Conservation (phyloP, 2,329 filamentous ascomycete species). For the Acephala macrosclerotiorum region DNA sequence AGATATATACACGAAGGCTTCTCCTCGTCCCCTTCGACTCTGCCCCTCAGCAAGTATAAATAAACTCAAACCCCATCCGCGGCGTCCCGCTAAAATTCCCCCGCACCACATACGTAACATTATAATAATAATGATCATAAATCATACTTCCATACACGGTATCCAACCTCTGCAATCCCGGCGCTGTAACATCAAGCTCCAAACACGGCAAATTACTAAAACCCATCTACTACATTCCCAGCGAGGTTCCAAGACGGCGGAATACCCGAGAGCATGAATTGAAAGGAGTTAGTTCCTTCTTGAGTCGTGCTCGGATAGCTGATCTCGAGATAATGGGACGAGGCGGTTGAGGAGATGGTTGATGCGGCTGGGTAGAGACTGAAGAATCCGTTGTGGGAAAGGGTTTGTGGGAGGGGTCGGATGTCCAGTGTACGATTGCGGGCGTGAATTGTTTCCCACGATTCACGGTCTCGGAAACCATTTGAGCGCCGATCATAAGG, state of each 20-base stretch:
- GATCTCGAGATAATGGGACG: slow-evolving; percentile 44
- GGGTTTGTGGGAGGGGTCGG: slow-evolving; percentile 48
- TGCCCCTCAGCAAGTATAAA: slow-evolving; percentile 42
- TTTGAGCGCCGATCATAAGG: slow-evolving; percentile 52
- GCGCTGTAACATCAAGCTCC: slow-evolving; percentile 47
- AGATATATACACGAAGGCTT: neutral
- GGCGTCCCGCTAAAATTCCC: slow-evolving; percentile 49
- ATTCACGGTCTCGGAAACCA: slow-evolving; percentile 47
- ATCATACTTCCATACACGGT: slow-evolving; percentile 48
- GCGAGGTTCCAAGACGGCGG: slow-evolving; percentile 49
- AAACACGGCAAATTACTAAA: slow-evolving; percentile 50
- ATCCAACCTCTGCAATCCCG: slow-evolving; percentile 47
- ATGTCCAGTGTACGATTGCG: slow-evolving; percentile 55
- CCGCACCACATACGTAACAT: slow-evolving; percentile 54
- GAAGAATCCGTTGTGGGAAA: slow-evolving; percentile 50
- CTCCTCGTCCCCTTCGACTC: neutral
- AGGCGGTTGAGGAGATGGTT: slow-evolving; percentile 50
- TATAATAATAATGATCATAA: slow-evolving; percentile 53
- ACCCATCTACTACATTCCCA: slow-evolving; percentile 42
- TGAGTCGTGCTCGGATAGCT: slow-evolving; percentile 52
- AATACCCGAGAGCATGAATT: slow-evolving; percentile 48
- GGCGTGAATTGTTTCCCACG: slow-evolving; percentile 52
- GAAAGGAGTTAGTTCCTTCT: slow-evolving; percentile 49
- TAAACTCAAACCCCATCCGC: slow-evolving; percentile 45
- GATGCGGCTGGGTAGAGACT: slow-evolving; percentile 52